These are phyloP conservation scores for Rosa rugosa DNA, from an alignment of 306 rosid genomes.

Conservation along the genomic window DNA sequence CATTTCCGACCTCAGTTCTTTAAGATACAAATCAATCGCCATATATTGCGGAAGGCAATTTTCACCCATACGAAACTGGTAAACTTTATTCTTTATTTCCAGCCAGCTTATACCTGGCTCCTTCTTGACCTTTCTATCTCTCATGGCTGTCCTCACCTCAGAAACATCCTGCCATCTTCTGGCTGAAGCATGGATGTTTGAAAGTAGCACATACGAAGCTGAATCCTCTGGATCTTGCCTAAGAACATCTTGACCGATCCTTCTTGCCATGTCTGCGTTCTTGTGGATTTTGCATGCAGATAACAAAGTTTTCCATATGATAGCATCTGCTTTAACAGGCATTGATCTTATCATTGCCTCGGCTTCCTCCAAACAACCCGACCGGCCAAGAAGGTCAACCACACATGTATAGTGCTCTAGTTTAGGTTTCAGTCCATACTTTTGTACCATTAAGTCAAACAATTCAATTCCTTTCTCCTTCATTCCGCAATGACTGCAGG, in stretches of 20 bases:
- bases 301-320: conserved; percentile 86
- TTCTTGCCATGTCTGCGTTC: conserved; percentile 67
- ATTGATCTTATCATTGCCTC: conserved; percentile 72
- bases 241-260: conserved; percentile 70
- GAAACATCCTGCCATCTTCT: conserved; percentile 82
- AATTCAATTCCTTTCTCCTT: conserved; percentile 70
- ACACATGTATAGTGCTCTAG: conserved; percentile 85
- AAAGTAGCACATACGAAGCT: conserved; percentile 74
- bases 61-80: conserved; percentile 61
- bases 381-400: conserved; percentile 80
- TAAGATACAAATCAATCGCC: conserved; percentile 65
- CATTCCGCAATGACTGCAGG: conserved; percentile 83
- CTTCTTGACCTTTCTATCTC: conserved; percentile 64
- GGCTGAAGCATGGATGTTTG: conserved; percentile 76
- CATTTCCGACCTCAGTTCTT: conserved; percentile 70
- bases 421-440: conserved; percentile 60
- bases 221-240: conserved; percentile 74
- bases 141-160: conserved; percentile 67
- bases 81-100: conserved; percentile 72
- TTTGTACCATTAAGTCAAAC: conserved; percentile 64
- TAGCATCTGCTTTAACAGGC: conserved; percentile 74
- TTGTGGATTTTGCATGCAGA: conserved; percentile 87
- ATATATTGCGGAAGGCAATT: conserved; percentile 51
- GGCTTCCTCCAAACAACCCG: conserved; percentile 82
- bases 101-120: conserved; percentile 89